phyloP scores from a whole-genome alignment of 495 filamentous ascomycete genomes.

The Trichocladium antarcticum region DNA sequence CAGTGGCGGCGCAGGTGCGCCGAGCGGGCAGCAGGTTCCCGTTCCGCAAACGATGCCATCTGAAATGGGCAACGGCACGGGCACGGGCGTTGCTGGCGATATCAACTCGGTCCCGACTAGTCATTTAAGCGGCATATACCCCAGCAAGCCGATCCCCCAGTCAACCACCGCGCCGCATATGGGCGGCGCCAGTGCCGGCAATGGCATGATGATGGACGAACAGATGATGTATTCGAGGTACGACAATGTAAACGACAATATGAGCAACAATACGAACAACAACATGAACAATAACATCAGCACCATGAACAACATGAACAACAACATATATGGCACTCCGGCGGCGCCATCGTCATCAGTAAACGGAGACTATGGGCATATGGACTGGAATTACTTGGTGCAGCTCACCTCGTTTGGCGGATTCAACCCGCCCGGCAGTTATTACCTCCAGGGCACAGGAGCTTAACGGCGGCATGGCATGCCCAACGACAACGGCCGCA shows the following conservation, averaged over 20 bases:
- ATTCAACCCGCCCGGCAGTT: conserved; percentile 17
- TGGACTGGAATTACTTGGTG: conserved; percentile 38
- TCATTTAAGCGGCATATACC: conserved; percentile 9
- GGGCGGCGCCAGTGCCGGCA: neutral
- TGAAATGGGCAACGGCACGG: neutral
- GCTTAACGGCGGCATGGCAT: neutral
- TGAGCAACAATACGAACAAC: neutral
- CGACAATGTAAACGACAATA: conserved; percentile 9
- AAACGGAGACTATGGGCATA: conserved; percentile 31
- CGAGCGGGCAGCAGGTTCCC: neutral
- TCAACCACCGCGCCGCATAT: conserved; percentile 8
- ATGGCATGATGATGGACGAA: conserved; percentile 20
- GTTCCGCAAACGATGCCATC: neutral
- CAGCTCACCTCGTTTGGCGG: conserved; percentile 29
- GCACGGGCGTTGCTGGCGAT: neutral
- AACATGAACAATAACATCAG: neutral
- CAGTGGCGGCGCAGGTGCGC: neutral
- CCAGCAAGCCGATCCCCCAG: conserved; percentile 10
- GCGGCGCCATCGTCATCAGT: no score
- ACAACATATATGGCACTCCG: neutral
- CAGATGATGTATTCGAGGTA: conserved; percentile 21
- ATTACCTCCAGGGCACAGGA: conserved; percentile 7
- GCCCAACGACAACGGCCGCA: no score
- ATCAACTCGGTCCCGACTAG: neutral
- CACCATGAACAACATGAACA: neutral